These are phyloP conservation scores for Exophiala xenobiotica DNA, from an alignment of 2,329 filamentous ascomycete genomes.

Conservation along the genomic window DNA sequence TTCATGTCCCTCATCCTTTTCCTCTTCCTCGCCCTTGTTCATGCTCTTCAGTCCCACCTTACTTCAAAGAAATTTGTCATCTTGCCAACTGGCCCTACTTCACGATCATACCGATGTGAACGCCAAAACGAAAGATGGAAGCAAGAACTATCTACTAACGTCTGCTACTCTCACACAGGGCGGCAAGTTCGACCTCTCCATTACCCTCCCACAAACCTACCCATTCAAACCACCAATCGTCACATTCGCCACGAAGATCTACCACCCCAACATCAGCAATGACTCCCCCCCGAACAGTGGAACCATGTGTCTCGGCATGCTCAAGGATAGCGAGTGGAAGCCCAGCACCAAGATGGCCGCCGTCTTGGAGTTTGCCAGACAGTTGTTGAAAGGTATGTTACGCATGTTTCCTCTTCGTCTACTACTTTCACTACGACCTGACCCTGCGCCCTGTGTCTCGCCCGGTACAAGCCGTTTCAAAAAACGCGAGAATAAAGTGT, in stretches of 20 bases:
- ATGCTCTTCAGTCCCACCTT: not conserved
- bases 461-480: too few relatives aligned
- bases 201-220: slow-evolving; percentile 75
- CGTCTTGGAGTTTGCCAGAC: slow-evolving; percentile 74
- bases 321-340: slow-evolving; percentile 90
- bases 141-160: not conserved
- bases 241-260: slow-evolving; percentile 83
- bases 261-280: slow-evolving; percentile 77
- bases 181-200: slow-evolving; percentile 70
- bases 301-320: slow-evolving; percentile 79
- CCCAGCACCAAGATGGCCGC: slow-evolving; percentile 72
- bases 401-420: not conserved
- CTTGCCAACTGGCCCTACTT: too few relatives aligned
- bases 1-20: slow-evolving; percentile 19
- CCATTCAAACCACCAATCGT: slow-evolving; percentile 85
- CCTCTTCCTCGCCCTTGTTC: not conserved
- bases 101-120: too few relatives aligned
- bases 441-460: too few relatives aligned
- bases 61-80: too few relatives aligned
- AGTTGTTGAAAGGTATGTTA: slow-evolving; percentile 55
- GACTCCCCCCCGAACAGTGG: slow-evolving; percentile 55
- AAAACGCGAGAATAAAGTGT: too few relatives aligned
- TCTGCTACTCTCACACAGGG: slow-evolving; percentile 45
- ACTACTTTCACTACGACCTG: not conserved
- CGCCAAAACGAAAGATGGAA: too few relatives aligned